Conservation (phyloP, 768 basidiomycete genomes). For the Mycena polygramma region DNA sequence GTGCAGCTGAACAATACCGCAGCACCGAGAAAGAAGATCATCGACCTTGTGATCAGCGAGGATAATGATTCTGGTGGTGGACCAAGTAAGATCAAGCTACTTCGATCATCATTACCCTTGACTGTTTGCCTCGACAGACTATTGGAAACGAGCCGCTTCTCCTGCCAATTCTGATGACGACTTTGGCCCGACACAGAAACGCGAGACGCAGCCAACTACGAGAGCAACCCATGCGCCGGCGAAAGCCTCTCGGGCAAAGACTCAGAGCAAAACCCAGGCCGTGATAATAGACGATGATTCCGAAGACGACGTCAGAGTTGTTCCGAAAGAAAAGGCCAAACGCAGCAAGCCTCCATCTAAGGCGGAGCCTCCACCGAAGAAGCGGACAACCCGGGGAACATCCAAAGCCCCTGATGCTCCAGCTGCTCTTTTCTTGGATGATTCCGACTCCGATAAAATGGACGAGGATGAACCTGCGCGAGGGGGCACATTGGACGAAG, state of each 20-base stretch:
- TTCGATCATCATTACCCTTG: constrained; percentile 9
- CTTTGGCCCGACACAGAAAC: constrained; percentile 40
- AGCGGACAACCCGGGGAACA: constrained; percentile 29
- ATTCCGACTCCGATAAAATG: constrained; percentile 43
- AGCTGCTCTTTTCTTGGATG: constrained; percentile 63
- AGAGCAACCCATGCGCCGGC: constrained; percentile 36
- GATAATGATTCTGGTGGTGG: constrained; percentile 70
- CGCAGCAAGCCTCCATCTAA: constrained; percentile 47
- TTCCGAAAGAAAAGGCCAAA: constrained; percentile 43
- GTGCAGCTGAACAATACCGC: constrained; percentile 19
- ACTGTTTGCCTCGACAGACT: constrained; percentile 52
- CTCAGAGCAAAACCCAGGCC: constrained; percentile 37
- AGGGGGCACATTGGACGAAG: constrained; percentile 29
- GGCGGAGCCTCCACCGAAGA: constrained; percentile 43
- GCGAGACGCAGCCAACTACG: constrained; percentile 27
- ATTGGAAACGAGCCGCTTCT: constrained; percentile 63
- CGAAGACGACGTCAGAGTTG: constrained; percentile 47
- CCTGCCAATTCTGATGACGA: constrained; percentile 40
- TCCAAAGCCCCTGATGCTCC: constrained; percentile 31
- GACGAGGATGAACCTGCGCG: constrained; percentile 44
- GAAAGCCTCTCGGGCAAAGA: constrained; percentile 39
- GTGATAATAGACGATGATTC: constrained; percentile 56
- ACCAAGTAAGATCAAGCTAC: constrained; percentile 52
- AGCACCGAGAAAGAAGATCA: constrained; percentile 51
- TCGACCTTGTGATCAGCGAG: constrained; percentile 63